A percentile compares a stretch with the other conserved stretches of the same genome.
These are phyloP conservation scores for Elsinoe necatrix DNA, from an alignment of 2,329 filamentous ascomycete species.

Conservation along the genomic window DNA sequence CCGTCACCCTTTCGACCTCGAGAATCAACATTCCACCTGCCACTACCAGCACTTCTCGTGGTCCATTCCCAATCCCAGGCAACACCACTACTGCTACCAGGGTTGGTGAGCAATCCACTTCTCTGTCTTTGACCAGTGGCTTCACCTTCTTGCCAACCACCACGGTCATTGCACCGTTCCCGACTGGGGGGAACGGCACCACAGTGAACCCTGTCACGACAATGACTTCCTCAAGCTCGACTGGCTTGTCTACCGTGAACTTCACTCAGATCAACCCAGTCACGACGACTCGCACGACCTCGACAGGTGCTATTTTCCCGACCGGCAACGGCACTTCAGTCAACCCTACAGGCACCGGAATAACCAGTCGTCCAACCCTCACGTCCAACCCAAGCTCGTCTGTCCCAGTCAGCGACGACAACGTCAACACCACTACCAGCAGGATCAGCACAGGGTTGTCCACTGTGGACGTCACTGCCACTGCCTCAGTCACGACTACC, in stretches of 20 bases:
- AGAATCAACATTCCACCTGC: constrained; percentile 3
- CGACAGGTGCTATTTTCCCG: background rate
- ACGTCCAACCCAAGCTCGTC: background rate
- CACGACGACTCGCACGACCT: background rate
- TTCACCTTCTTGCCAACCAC: background rate
- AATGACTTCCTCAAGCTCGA: background rate
- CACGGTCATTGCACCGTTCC: background rate
- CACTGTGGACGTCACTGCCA: no score
- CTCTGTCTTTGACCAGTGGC: background rate
- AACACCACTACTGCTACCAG: background rate
- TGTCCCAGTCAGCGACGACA: constrained; percentile 5
- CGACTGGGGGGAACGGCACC: background rate
- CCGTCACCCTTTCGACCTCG: constrained; percentile 3
- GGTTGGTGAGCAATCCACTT: background rate
- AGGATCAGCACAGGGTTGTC: background rate
- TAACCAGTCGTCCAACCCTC: background rate
- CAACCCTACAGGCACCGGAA: background rate
- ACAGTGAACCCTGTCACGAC: background rate
- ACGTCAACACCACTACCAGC: background rate
- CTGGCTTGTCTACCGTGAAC: background rate
- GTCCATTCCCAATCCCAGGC: background rate
- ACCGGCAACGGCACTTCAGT: background rate
- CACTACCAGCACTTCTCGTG: background rate
- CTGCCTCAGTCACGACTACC: background rate
- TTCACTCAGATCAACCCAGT: background rate